phyloP scores from a whole-genome alignment of 2,329 filamentous ascomycete genomes.

The Coniosporium tulheliwenetii region DNA sequence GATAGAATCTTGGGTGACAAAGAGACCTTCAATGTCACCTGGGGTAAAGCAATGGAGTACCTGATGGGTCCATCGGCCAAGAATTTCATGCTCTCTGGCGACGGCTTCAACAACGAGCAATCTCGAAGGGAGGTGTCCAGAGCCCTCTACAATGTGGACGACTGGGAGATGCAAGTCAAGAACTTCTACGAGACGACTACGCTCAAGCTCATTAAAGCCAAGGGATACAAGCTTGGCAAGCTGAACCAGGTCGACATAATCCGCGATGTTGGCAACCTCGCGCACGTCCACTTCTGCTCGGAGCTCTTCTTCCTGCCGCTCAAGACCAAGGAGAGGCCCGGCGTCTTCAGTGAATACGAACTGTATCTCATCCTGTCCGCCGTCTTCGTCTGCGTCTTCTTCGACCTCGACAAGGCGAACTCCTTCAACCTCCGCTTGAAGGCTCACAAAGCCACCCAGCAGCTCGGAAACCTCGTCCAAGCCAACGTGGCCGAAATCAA shows the following conservation, averaged over 20 bases:
- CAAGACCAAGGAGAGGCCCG: constrained; percentile 34
- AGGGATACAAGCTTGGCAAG: constrained; percentile 30
- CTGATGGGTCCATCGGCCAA: constrained; percentile 26
- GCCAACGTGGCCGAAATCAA: constrained; percentile 31
- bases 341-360: constrained; percentile 36
- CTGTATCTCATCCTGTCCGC: constrained; percentile 37
- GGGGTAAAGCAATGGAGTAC: constrained; percentile 29
- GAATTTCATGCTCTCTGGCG: constrained; percentile 33
- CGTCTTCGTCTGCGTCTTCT: constrained; percentile 39
- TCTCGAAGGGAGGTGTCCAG: constrained; percentile 27
- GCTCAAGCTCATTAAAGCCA: constrained; percentile 23
- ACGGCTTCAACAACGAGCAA: constrained; percentile 22
- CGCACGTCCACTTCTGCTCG: constrained; percentile 38
- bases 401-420: constrained; percentile 35
- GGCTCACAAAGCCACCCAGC: constrained; percentile 29
- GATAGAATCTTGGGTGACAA: constrained; percentile 25
- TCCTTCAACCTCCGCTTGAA: constrained; percentile 36
- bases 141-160: constrained; percentile 26
- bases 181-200: constrained; percentile 33
- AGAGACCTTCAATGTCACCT: constrained; percentile 29
- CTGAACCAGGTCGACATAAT: constrained; percentile 31
- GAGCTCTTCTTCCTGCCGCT: constrained; percentile 39
- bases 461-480: constrained; percentile 33
- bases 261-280: constrained; percentile 35
- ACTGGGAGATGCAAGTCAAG: constrained; percentile 29